These are phyloP conservation scores for Psilocybe subaeruginosa DNA, from an alignment of 768 basidiomycete genomes.

Conservation along the genomic window DNA sequence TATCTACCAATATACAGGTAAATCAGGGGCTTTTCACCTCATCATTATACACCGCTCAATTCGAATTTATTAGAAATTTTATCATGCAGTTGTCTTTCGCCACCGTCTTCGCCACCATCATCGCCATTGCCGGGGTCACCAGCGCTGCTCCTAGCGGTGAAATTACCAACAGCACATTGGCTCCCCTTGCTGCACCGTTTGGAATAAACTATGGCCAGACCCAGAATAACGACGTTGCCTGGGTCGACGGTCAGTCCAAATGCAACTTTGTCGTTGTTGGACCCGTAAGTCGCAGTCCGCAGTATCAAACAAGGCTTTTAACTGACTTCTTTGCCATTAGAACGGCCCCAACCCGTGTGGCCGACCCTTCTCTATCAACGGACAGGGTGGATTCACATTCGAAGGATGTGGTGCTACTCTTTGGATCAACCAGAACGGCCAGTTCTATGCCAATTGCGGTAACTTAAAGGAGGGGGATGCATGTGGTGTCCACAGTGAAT, in stretches of 20 bases:
- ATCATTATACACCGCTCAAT: too few species aligned
- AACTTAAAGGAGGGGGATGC: not conserved
- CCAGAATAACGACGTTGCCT: not conserved
- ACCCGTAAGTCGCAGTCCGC: not conserved
- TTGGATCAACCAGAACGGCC: not conserved
- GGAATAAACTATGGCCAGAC: not conserved
- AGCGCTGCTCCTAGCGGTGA: not conserved
- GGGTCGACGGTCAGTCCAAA: not conserved
- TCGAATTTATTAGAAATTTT: too few species aligned
- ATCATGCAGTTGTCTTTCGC: not conserved
- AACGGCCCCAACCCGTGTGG: not conserved
- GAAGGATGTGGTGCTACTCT: not conserved
- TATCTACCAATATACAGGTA: too few species aligned
- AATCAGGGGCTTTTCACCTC: too few species aligned
- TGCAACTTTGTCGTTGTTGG: not conserved
- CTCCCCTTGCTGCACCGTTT: not conserved
- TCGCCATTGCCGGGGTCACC: not conserved
- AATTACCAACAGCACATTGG: not conserved
- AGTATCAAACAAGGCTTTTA: not conserved
- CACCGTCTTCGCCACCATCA: not conserved
- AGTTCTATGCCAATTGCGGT: conserved; percentile 1
- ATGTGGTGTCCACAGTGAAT: not conserved
- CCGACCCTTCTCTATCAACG: not conserved
- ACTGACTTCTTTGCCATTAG: not conserved
- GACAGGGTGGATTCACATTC: not conserved